Conservation (phyloP, 805 yeast species). For the Candida ovalis region DNA sequence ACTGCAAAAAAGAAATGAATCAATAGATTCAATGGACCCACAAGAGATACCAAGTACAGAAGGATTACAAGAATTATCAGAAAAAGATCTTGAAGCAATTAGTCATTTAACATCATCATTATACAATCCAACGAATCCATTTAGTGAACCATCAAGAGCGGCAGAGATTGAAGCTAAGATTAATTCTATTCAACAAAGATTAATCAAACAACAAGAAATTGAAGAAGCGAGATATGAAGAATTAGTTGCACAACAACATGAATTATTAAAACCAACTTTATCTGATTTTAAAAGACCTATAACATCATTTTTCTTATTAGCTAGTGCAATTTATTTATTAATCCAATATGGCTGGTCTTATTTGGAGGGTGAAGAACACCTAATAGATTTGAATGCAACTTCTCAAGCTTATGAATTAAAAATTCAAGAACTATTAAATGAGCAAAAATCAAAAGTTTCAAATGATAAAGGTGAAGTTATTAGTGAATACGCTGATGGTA, state of each 20-base stretch:
- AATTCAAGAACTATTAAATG: slow-evolving; percentile 26
- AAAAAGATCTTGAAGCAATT: slow-evolving; percentile 16
- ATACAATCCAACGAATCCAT: slow-evolving; percentile 29
- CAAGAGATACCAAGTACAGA: background rate
- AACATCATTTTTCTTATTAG: slow-evolving; percentile 29
- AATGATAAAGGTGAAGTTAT: background rate
- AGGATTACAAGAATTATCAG: slow-evolving; percentile 1
- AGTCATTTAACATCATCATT: slow-evolving; percentile 17
- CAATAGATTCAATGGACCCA: background rate
- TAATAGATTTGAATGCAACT: slow-evolving; percentile 20
- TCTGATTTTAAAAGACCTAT: slow-evolving; percentile 33
- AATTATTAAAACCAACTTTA: slow-evolving; percentile 26
- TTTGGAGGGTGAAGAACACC: slow-evolving; percentile 29
- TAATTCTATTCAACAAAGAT: slow-evolving; percentile 20
- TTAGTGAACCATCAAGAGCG: slow-evolving; percentile 26
- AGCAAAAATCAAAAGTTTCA: slow-evolving; percentile 13
- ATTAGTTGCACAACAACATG: slow-evolving; percentile 15
- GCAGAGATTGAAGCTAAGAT: slow-evolving; percentile 27
- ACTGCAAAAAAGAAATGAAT: background rate
- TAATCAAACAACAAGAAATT: slow-evolving; percentile 20
- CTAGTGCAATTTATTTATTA: slow-evolving; percentile 29
- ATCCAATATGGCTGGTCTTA: slow-evolving; percentile 32
- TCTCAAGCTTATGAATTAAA: slow-evolving; percentile 22
- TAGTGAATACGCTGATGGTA: background rate
- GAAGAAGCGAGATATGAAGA: slow-evolving; percentile 20